A percentile compares a stretch with the other conserved stretches of the same genome.
Evolutionary conservation across 768 basidiomycete genomes (phyloP).

Genomic region (Leccinum incarnatum): DNA sequence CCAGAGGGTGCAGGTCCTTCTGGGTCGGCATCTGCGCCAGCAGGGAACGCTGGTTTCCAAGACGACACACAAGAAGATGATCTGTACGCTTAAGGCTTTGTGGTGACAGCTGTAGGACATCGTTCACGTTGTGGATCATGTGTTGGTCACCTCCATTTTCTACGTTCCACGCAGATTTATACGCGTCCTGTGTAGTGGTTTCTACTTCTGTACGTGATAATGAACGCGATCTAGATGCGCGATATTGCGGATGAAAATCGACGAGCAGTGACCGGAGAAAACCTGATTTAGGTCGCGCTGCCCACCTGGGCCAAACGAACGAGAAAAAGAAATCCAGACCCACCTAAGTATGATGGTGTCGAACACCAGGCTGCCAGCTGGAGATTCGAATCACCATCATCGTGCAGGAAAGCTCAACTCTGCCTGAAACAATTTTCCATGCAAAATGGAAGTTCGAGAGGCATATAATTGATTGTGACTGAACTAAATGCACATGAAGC

Average conservation of each 20-base stretch:
- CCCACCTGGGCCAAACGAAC: no score
- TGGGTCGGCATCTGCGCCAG: conserved; percentile 37
- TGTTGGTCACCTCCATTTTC: not conserved
- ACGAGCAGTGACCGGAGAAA: no score
- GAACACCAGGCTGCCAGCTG: no score
- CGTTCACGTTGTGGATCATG: not conserved
- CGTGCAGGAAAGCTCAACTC: no score
- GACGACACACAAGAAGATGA: conserved; percentile 91
- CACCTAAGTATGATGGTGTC: not conserved
- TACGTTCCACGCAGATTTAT: not conserved
- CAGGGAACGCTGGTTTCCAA: conserved; percentile 76
- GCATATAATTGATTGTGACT: no score
- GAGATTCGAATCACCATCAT: no score
- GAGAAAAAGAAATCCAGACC: not conserved
- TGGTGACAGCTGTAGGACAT: not conserved
- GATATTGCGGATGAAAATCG: not conserved
- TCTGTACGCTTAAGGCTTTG: conserved; percentile 67
- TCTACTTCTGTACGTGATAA: conserved; percentile 4
- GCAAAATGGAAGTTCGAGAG: not conserved
- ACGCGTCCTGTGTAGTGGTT: conserved; percentile 7
- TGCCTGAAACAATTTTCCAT: not conserved
- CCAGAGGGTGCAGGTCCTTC: conserved; percentile 61
- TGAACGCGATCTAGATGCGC: conserved; percentile 7
- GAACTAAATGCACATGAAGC: not conserved
- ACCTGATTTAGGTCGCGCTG: no score